Evolutionary conservation across 179 eudicot species (phyloP).

Genomic region (Drosera spatulata): DNA sequence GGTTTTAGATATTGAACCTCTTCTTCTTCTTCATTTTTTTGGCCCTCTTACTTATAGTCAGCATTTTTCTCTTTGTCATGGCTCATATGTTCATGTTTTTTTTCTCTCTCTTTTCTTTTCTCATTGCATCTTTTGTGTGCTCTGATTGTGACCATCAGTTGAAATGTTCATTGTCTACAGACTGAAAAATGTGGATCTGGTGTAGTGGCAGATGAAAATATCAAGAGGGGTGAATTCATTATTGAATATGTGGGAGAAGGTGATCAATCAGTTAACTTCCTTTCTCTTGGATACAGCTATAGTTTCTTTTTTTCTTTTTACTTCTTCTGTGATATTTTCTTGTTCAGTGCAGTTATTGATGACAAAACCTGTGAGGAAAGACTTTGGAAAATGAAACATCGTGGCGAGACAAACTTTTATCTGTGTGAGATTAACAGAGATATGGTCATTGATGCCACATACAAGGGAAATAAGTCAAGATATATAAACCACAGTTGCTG

Average conservation of each 20-base stretch:
- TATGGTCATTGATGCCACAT: constrained; percentile 98
- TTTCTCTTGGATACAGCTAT: not conserved
- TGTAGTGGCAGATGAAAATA: constrained; percentile 92
- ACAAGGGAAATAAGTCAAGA: constrained; percentile 94
- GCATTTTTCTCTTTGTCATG: too few relatives aligned
- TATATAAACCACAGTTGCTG: constrained; percentile 94
- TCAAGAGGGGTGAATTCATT: constrained; percentile 78
- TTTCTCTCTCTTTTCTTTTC: not conserved
- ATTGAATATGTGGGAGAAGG: constrained; percentile 99
- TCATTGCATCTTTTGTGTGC: not conserved
- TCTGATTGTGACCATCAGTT: not conserved
- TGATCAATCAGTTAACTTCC: constrained; percentile 17
- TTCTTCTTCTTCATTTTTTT: too few relatives aligned
- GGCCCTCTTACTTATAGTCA: too few relatives aligned
- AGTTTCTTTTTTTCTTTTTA: constrained; percentile 3
- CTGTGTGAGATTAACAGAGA: constrained; percentile 95
- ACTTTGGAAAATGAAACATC: constrained; percentile 92
- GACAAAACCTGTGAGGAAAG: constrained; percentile 96
- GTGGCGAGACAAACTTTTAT: constrained; percentile 91
- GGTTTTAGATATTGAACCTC: too few relatives aligned
- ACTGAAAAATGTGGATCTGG: constrained; percentile 98
- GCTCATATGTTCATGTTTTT: too few relatives aligned
- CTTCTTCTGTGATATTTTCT: constrained; percentile 4
- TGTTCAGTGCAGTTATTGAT: constrained; percentile 71
- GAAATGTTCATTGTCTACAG: constrained; percentile 35